A percentile compares a stretch with the other conserved stretches of the same genome.
These are phyloP conservation scores for Microthyrium microscopicum DNA, from an alignment of 2,329 filamentous ascomycete species.

Conservation along the genomic window DNA sequence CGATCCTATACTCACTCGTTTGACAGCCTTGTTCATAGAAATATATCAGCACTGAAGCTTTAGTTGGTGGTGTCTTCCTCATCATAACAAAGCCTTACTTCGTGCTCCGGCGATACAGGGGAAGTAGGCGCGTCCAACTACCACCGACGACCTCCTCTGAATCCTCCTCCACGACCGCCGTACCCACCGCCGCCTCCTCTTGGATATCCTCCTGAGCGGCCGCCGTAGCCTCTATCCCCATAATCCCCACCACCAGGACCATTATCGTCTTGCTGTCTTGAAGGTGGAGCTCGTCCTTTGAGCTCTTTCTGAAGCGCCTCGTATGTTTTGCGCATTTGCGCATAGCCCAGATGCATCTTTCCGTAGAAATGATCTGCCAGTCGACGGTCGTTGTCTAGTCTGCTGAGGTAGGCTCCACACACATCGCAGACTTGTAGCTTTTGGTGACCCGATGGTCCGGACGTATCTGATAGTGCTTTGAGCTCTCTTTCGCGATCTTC, in stretches of 20 bases:
- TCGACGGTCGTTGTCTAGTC: slow-evolving; percentile 85
- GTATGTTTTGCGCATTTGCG: slow-evolving; percentile 90
- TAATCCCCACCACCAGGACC: slow-evolving; percentile 22
- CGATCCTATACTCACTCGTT: no score
- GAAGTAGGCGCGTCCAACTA: no score
- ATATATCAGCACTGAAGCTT: no score
- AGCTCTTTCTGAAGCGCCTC: slow-evolving; percentile 78
- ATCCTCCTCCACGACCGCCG: slow-evolving; percentile 3
- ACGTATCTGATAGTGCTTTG: slow-evolving; percentile 79
- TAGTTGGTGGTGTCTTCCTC: no score
- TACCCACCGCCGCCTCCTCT: slow-evolving; percentile 1
- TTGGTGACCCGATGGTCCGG: slow-evolving; percentile 84
- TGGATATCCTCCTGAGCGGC: slow-evolving; percentile 16
- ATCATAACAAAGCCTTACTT: no score
- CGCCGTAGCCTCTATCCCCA: slow-evolving; percentile 13
- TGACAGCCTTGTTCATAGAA: no score
- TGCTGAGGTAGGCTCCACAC: slow-evolving; percentile 82
- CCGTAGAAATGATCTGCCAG: slow-evolving; percentile 97
- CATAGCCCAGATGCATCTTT: slow-evolving; percentile 98
- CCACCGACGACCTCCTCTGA: slow-evolving; percentile 2
- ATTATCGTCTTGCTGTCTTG: slow-evolving; percentile 30
- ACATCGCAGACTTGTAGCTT: slow-evolving; percentile 98
- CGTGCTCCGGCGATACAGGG: no score
- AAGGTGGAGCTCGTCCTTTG: slow-evolving; percentile 50
- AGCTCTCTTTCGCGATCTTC: slow-evolving; percentile 73